These are phyloP conservation scores for Peronospora destructor DNA, from an alignment of 352 stramenopile species.

Conservation along the genomic window DNA sequence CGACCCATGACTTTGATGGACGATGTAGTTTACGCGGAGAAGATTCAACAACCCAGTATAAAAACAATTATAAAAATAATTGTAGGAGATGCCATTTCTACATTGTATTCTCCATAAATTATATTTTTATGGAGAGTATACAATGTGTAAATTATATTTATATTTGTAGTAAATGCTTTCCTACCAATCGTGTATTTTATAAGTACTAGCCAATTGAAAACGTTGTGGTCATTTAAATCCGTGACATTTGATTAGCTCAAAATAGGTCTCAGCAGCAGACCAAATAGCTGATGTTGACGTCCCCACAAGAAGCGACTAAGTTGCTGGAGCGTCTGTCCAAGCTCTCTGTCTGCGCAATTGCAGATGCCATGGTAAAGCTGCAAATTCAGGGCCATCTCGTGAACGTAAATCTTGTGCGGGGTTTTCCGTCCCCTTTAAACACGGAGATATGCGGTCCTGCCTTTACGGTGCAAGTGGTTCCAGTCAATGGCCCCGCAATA, in stretches of 20 bases:
- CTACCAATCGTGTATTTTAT: neutral
- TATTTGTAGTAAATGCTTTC: too few relatives aligned
- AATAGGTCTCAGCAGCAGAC: too few relatives aligned
- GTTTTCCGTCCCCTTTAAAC: constrained; percentile 44
- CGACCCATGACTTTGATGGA: constrained; percentile 39
- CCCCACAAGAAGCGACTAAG: neutral
- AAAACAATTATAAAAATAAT: neutral
- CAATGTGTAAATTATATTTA: too few relatives aligned
- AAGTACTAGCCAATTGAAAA: too few relatives aligned
- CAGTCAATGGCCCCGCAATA: constrained; percentile 37
- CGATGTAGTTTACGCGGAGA: constrained; percentile 10
- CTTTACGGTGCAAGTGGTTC: constrained; percentile 71
- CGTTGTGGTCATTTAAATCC: too few relatives aligned
- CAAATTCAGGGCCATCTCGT: constrained; percentile 76
- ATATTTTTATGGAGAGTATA: neutral
- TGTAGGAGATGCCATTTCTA: neutral
- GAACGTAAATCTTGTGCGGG: constrained; percentile 62
- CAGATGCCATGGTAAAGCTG: constrained; percentile 66
- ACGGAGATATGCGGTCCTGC: constrained; percentile 74
- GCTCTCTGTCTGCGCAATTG: constrained; percentile 74
- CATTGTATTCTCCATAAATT: neutral
- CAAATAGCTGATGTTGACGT: neutral
- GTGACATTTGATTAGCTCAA: too few relatives aligned
- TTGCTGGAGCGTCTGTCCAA: constrained; percentile 65
- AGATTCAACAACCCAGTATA: constrained; percentile 3